Evolutionary conservation across 2,329 filamentous ascomycete genomes (phyloP).

Genomic region (Stagonosporopsis rhizophila): DNA sequence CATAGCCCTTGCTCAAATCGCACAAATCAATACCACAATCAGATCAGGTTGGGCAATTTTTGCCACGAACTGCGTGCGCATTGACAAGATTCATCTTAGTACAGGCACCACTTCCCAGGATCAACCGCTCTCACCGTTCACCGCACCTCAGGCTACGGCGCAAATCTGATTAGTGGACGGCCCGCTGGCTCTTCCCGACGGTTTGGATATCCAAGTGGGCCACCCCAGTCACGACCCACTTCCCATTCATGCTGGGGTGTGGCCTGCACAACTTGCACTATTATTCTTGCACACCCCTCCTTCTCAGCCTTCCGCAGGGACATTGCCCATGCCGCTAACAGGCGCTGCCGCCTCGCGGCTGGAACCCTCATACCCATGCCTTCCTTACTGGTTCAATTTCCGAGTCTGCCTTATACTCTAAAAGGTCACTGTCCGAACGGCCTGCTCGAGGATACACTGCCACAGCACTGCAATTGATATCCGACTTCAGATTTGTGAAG

Average conservation of each 20-base stretch:
- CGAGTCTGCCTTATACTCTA: constrained; percentile 48
- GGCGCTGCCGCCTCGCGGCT: constrained; percentile 47
- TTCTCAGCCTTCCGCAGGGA: constrained; percentile 35
- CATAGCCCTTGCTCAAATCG: not conserved
- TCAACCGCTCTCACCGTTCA: constrained; percentile 28
- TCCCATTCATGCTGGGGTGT: constrained; percentile 21
- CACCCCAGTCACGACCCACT: constrained; percentile 34
- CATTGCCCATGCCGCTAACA: constrained; percentile 45
- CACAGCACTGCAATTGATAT: constrained; percentile 40
- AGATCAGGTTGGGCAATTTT: not conserved
- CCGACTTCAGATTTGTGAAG: constrained; percentile 31
- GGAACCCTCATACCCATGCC: constrained; percentile 25
- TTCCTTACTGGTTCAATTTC: constrained; percentile 42
- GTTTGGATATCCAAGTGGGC: constrained; percentile 29
- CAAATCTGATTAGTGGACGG: constrained; percentile 44
- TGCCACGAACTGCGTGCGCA: constrained; percentile 3
- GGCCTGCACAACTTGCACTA: constrained; percentile 25
- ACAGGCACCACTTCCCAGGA: constrained; percentile 12
- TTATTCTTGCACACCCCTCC: constrained; percentile 26
- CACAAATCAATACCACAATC: constrained; percentile 1
- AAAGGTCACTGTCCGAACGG: constrained; percentile 40
- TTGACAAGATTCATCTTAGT: constrained; percentile 10
- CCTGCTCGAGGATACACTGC: constrained; percentile 42
- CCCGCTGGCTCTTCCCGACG: constrained; percentile 45
- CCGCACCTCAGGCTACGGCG: constrained; percentile 40